phyloP scores from a whole-genome alignment of 768 basidiomycete genomes.

The Gyrodon lividus region DNA sequence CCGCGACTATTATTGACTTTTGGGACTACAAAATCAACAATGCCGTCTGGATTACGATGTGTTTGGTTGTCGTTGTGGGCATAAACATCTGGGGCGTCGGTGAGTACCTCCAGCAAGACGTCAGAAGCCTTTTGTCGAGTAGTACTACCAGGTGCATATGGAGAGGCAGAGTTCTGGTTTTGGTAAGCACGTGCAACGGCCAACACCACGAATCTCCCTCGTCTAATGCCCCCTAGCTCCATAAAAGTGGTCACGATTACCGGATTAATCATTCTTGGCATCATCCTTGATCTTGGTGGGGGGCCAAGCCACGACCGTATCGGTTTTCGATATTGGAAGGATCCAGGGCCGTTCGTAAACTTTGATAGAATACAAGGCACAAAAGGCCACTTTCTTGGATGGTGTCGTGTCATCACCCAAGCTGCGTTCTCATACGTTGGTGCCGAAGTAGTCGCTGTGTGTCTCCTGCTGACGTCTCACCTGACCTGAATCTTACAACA shows the following conservation, averaged over 20 bases:
- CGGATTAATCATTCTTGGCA: slow-evolving; percentile 41
- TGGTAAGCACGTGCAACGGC: slow-evolving; percentile 16
- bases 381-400: slow-evolving; percentile 47
- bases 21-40: slow-evolving; percentile 40
- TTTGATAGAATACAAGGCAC: slow-evolving; percentile 37
- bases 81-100: slow-evolving; percentile 41
- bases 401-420: slow-evolving; percentile 50
- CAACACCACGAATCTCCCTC: not conserved
- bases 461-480: not conserved
- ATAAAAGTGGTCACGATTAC: slow-evolving; percentile 50
- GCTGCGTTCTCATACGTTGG: slow-evolving; percentile 59
- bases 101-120: slow-evolving; percentile 3
- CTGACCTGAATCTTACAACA: not conserved
- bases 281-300: slow-evolving; percentile 51
- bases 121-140: not conserved
- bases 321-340: slow-evolving; percentile 43
- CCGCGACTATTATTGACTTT: slow-evolving; percentile 47
- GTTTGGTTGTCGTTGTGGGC: slow-evolving; percentile 43
- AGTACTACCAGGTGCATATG: slow-evolving; percentile 30
- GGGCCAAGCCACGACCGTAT: slow-evolving; percentile 50
- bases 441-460: slow-evolving; percentile 44
- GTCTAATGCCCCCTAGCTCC: slow-evolving; percentile 30
- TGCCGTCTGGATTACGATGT: slow-evolving; percentile 51
- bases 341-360: slow-evolving; percentile 57
- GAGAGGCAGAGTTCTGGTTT: slow-evolving; percentile 48